Base-by-base conservation (phyloP, 1,139 yeast species). In the Diutina neorugosa region DNA sequence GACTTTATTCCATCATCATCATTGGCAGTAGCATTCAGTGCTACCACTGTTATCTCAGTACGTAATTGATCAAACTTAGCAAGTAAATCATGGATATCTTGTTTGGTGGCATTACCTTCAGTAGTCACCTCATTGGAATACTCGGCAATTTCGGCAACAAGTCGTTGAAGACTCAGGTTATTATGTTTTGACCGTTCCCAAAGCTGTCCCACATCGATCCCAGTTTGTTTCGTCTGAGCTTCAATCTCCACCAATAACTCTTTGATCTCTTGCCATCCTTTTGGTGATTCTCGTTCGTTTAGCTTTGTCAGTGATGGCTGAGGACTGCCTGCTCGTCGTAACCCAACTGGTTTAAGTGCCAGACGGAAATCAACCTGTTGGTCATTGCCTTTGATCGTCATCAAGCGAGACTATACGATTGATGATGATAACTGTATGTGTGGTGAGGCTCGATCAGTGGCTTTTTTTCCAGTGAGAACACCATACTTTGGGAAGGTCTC, bases 131-230 rank as follows among this genome's bases (percentile, higher is more conserved):
- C 73, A 31, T 64, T 62, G 2, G 73, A 65, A 59, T 70, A 69
- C 21, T 62, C 61, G 21, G 72, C 68, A 23, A 71, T 64, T 52
- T 67, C 68, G 34, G 63, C 64, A 19, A 73, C 64, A 44, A 73
- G 60, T 56, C 65, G 67, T 55, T 66, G 70, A 61, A 73, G 67
- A 57, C 69, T 62, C 54, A 65, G 69, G 60, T 73, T 73, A 58
- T 73, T 73, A 57, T 69, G 72, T 58, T 69, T 73, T 69, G 70
- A 74, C 48, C 77, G 58, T 51, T 71, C 75, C 20, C 65, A 66
- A 52, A 73, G 63, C 56, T 73, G 74, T 2, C 64, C 69, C 54
- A 73, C 60, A 57, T 73, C 78, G 5, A 67, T 16, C 23, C 50
- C 50, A 5, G 50, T 46, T 27, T 46, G 50, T 18, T 46, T 46